Base-by-base conservation (phyloP, 768 basidiomycete genomes). In the Kwoniella sp. region DNA sequence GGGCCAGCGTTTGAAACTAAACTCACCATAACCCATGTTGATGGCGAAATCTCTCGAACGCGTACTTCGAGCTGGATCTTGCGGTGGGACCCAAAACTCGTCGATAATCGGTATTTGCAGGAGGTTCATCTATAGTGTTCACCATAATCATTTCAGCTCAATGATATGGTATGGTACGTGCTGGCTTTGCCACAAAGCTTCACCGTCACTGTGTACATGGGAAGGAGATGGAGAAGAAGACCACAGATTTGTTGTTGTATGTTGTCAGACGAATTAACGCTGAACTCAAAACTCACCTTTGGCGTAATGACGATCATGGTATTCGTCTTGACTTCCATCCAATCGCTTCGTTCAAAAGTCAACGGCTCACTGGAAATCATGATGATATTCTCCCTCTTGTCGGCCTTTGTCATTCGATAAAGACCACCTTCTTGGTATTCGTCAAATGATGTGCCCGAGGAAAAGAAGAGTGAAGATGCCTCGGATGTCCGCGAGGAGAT, bases 261-360 rank as follows among this genome's bases (percentile, higher is more conserved):
- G 33, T 33, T 33, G 13, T 13, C 7, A 33, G 33, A 5, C 33
- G 33, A n/a, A 33, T 33, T 33, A 13, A 33, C 7, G 33, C 5
- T 33, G 7, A 33, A 33, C 33, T 33, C 33, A 5, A 13, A 46
- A 62, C 78, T 52, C 86, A 95, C 92, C 83, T 92, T 92, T 40
- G 91, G 90, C 0, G 95, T 98, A 70, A 97, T 90, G 53, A 96
- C 88, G 24, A 92, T 88, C 88, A 97, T 90, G 68, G 91, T 88
- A 79, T 99, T 97, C 13, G 92, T 95, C 77, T 89, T 90, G 73
- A 99, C 94, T 80, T 97, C 96, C 89, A 97, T 94, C 96, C 96
- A 99, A 79, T 99, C 96, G 55, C 92, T 91, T 84, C 93, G 85
- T 82, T 99, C 95, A 72, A 98, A 99, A 0, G 96, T 99, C 49